phyloP scores from a whole-genome alignment of 805 yeast genomes.

The Vanderwaltozyma tropicalis region DNA sequence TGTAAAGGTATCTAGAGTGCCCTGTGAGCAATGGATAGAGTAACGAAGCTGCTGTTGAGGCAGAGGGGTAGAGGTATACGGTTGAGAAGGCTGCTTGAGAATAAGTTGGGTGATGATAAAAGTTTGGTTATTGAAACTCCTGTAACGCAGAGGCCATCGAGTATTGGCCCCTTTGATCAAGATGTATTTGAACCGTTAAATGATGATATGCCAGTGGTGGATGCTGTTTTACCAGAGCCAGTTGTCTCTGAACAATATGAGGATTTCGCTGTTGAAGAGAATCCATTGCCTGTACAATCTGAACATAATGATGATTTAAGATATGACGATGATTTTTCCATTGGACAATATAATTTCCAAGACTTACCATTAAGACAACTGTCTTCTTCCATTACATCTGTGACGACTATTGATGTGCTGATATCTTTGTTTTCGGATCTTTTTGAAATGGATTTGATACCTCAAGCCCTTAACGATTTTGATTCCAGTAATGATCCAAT shows the following conservation, averaged over 20 bases:
- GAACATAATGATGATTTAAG: not conserved
- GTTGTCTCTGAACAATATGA: too few relatives aligned
- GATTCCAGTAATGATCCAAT: conserved; percentile 6
- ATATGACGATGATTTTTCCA: not conserved
- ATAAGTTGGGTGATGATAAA: conserved; percentile 13
- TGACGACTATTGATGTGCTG: conserved; percentile 20
- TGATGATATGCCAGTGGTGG: not conserved
- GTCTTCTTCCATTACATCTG: conserved; percentile 17
- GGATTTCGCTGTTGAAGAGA: too few relatives aligned
- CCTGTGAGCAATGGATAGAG: conserved; percentile 8
- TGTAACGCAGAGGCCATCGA: too few relatives aligned
- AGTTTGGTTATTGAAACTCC: conserved; percentile 13
- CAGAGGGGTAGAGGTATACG: conserved; percentile 18
- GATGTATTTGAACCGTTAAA: not conserved
- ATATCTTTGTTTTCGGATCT: conserved; percentile 12
- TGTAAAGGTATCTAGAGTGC: too few relatives aligned
- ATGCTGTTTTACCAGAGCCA: too few relatives aligned
- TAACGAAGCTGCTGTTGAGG: conserved; percentile 21
- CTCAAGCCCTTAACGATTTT: conserved; percentile 18
- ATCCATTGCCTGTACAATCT: too few relatives aligned
- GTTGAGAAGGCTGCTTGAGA: conserved; percentile 14
- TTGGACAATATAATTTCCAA: conserved; percentile 1
- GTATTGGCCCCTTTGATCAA: too few relatives aligned
- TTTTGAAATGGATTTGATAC: conserved; percentile 16
- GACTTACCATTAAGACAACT: conserved; percentile 4